These are phyloP conservation scores for Microascus cirrosus DNA, from an alignment of 2,329 filamentous ascomycete species.

Conservation along the genomic window DNA sequence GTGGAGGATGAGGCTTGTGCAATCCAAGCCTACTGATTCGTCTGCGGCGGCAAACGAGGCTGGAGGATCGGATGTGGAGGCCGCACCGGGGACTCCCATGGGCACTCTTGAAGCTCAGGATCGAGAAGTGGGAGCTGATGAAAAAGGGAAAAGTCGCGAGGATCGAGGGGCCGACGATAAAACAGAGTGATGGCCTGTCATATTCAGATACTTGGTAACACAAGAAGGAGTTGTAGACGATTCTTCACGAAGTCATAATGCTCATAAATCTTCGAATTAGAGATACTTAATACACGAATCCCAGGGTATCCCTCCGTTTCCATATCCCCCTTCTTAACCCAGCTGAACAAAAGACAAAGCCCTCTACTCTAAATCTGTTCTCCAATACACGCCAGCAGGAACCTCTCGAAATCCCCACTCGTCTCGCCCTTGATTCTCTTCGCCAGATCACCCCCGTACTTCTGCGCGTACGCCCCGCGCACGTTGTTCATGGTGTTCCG, in stretches of 20 bases:
- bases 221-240: not conserved
- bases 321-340: not conserved
- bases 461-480: conserved; percentile 64
- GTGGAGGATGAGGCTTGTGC: not conserved
- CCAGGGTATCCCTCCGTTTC: not conserved
- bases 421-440: conserved; percentile 71
- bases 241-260: not conserved
- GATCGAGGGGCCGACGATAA: not conserved
- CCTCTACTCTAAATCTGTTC: conserved; percentile 16
- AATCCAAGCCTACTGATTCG: not conserved
- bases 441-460: conserved; percentile 56
- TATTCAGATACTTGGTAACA: not conserved
- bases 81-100: not conserved
- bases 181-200: not conserved
- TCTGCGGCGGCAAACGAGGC: not conserved
- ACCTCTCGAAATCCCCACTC: conserved; percentile 67
- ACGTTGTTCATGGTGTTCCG: conserved; percentile 62
- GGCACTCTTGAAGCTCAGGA: not conserved
- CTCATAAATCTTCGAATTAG: not conserved
- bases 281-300: not conserved
- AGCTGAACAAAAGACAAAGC: not conserved
- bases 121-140: not conserved
- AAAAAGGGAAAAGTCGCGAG: not conserved
- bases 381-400: conserved; percentile 61
- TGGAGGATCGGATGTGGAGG: not conserved